phyloP scores from a whole-genome alignment of 495 filamentous ascomycete genomes.

The Aspergillus biplanus region DNA sequence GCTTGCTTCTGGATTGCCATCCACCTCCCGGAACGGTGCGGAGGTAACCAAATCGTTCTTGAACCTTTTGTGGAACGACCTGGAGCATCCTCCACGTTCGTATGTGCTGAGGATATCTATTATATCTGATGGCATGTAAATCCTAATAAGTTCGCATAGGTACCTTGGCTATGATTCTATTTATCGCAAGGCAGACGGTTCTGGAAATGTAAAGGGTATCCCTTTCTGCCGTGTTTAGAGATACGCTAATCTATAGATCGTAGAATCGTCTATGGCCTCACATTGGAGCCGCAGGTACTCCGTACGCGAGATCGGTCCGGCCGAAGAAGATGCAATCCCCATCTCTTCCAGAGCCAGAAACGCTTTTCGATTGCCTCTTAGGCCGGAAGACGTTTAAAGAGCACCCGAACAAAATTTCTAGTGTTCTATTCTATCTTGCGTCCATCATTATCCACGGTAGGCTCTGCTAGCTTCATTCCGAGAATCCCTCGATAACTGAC shows the following conservation, averaged over 20 bases:
- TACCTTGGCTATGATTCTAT: conserved; percentile 56
- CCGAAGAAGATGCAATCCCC: conserved; percentile 65
- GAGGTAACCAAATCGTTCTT: conserved; percentile 64
- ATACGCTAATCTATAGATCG: conserved; percentile 14
- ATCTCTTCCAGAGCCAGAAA: conserved; percentile 71
- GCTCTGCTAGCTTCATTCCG: conserved; percentile 7
- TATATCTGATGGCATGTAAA: not conserved
- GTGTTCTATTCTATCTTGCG: conserved; percentile 86
- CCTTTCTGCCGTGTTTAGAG: not conserved
- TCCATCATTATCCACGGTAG: conserved; percentile 85
- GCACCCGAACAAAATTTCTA: conserved; percentile 81
- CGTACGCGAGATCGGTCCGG: conserved; percentile 75
- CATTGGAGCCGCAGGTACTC: conserved; percentile 63
- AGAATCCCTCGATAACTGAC: conserved; percentile 25
- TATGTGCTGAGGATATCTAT: conserved; percentile 28
- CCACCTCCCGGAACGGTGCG: conserved; percentile 54
- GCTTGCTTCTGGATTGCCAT: conserved; percentile 51
- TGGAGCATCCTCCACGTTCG: conserved; percentile 69
- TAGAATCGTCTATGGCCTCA: conserved; percentile 64
- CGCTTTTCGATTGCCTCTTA: conserved; percentile 78
- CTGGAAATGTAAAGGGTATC: conserved; percentile 56
- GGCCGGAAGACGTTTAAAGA: conserved; percentile 63
- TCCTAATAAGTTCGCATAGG: conserved; percentile 37
- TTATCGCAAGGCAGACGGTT: conserved; percentile 73
- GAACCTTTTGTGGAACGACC: conserved; percentile 65